A percentile compares a stretch with the other conserved stretches of the same genome.
These are phyloP conservation scores for Monosporascus sp. DNA, from an alignment of 2,329 filamentous ascomycete species.

Conservation along the genomic window DNA sequence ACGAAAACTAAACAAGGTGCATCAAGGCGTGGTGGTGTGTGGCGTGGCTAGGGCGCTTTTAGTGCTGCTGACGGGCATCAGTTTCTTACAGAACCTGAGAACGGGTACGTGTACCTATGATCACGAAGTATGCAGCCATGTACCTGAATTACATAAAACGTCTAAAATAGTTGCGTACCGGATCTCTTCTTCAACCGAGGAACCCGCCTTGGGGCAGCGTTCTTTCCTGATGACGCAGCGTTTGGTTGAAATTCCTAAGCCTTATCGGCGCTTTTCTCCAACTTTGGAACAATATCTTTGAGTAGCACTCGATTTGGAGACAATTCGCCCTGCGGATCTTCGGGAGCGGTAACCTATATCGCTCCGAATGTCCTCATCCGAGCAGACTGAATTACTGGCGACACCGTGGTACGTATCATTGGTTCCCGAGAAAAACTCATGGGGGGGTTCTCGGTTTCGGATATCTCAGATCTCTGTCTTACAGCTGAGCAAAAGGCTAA, in stretches of 20 bases:
- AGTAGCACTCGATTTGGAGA: slow-evolving; percentile 8
- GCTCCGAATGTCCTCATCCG: slow-evolving; percentile 28
- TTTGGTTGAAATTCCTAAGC: slow-evolving; percentile 9
- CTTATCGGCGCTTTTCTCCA: slow-evolving; percentile 25
- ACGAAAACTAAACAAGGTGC: too few relatives aligned
- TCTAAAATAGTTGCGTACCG: too few relatives aligned
- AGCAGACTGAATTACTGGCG: slow-evolving; percentile 24
- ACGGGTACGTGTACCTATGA: too few relatives aligned
- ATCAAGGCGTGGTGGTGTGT: too few relatives aligned
- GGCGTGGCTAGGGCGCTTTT: too few relatives aligned
- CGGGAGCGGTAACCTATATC: slow-evolving; percentile 7
- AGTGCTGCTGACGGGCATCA: too few relatives aligned
- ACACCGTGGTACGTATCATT: slow-evolving; percentile 25
- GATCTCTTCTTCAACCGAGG: not conserved
- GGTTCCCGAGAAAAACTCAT: not conserved
- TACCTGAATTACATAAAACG: too few relatives aligned
- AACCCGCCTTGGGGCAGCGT: slow-evolving; percentile 1
- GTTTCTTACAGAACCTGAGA: too few relatives aligned
- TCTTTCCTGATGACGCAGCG: slow-evolving; percentile 1
- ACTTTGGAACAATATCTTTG: slow-evolving; percentile 16
- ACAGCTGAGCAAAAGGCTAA: not conserved
- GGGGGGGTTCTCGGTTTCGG: too few relatives aligned
- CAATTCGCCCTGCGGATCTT: not conserved
- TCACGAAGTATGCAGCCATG: too few relatives aligned
- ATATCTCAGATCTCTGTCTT: not conserved